These are phyloP conservation scores for Aspergillus asperescens DNA, from an alignment of 495 filamentous ascomycete genomes.

Conservation along the genomic window DNA sequence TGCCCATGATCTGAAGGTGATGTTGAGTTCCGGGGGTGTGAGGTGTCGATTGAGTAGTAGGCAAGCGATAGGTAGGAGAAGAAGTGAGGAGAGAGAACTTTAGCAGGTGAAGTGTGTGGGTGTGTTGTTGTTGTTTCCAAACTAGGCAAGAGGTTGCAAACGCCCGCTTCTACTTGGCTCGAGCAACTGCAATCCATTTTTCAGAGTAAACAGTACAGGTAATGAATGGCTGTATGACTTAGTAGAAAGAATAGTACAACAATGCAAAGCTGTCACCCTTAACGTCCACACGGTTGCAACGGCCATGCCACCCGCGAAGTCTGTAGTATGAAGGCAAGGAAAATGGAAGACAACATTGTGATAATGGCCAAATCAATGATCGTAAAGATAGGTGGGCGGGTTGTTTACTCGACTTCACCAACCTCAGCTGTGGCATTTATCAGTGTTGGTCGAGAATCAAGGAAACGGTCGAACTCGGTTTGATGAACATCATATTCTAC, in stretches of 20 bases:
- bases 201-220: not conserved
- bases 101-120: not conserved
- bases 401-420: conserved; percentile 16
- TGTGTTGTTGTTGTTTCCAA: conserved; percentile 4
- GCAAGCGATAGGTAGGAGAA: not conserved
- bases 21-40: not conserved
- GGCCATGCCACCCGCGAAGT: not conserved
- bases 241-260: conserved; percentile 6
- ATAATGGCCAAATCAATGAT: conserved; percentile 1
- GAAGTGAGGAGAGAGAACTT: conserved; percentile 1
- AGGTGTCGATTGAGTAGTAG: not conserved
- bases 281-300: not conserved
- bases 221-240: conserved; percentile 1
- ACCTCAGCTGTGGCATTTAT: conserved; percentile 5
- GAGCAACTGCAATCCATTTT: not conserved
- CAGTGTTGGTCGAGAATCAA: conserved; percentile 13
- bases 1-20: not conserved
- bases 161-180: not conserved
- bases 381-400: not conserved
- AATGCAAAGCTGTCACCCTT: not conserved
- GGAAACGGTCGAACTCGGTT: conserved; percentile 16
- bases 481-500: conserved; percentile 15
- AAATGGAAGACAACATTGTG: conserved; percentile 5
- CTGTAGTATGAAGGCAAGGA: not conserved
- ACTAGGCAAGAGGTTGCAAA: not conserved